Evolutionary conservation across 805 yeast species (phyloP).

Genomic region (Lipomyces sp.): DNA sequence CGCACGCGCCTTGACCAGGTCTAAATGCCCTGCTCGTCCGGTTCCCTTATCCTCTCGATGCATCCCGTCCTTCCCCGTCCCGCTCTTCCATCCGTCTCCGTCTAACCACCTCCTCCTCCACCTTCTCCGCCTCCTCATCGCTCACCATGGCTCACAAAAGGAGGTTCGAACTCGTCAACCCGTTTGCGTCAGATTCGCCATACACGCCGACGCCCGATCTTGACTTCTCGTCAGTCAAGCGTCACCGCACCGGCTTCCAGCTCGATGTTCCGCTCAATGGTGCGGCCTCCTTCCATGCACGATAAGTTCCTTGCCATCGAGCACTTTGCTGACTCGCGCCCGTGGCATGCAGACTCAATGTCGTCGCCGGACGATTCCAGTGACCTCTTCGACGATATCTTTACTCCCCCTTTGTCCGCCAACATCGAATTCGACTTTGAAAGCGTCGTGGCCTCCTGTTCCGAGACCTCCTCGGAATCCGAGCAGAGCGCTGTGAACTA

Average conservation of each 20-base stretch:
- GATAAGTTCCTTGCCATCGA: background rate
- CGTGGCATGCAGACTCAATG: conserved; percentile 2
- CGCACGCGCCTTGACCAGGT: too few species aligned
- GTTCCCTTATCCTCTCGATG: background rate
- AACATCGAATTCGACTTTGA: conserved; percentile 10
- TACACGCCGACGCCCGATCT: conserved; percentile 12
- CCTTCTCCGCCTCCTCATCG: background rate
- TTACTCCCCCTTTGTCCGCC: conserved; percentile 19
- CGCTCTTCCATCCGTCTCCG: background rate
- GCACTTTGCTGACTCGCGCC: background rate
- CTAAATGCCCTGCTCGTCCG: conserved; percentile 6
- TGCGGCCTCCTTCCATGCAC: background rate
- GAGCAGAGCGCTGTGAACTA: conserved; percentile 4
- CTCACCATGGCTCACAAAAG: conserved; percentile 1
- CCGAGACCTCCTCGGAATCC: background rate
- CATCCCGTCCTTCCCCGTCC: background rate
- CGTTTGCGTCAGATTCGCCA: conserved; percentile 1
- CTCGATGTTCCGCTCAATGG: conserved; percentile 5
- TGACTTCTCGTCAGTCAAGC: conserved; percentile 10
- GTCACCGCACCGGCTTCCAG: conserved; percentile 7
- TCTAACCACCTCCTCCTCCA: background rate
- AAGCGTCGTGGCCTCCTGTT: conserved; percentile 6
- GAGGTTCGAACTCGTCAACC: conserved; percentile 4
- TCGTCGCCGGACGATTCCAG: conserved; percentile 21
- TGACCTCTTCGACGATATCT: conserved; percentile 16